Evolutionary conservation across 2,329 filamentous ascomycete species (phyloP).

Genomic region (Ophiocordyceps sinensis): DNA sequence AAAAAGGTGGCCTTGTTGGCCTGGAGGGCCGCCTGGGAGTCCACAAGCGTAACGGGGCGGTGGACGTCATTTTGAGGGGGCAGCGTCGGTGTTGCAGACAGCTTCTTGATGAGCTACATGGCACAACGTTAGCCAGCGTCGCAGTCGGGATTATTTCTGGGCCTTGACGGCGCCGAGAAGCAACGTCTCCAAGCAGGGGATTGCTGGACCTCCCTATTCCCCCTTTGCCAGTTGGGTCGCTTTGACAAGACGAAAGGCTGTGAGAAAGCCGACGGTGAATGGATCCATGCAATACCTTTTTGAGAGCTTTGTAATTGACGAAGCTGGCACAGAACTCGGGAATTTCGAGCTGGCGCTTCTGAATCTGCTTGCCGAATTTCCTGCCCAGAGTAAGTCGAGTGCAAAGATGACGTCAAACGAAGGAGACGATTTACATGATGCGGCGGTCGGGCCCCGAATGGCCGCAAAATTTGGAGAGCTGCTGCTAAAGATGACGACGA

Average conservation of each 20-base stretch:
- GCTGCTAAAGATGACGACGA: neutral
- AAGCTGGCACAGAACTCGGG: slow-evolving; percentile 99
- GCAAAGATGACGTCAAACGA: neutral
- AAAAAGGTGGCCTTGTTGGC: slow-evolving; percentile 99
- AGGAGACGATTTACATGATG: slow-evolving; percentile 19
- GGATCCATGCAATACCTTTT: slow-evolving; percentile 55
- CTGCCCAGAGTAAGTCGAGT: slow-evolving; percentile 28
- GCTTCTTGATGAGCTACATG: slow-evolving; percentile 86
- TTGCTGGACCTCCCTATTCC: neutral
- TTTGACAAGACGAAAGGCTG: neutral
- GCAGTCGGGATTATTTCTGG: too few relatives aligned
- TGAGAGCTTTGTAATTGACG: slow-evolving; percentile 97
- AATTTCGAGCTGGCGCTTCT: slow-evolving; percentile 96
- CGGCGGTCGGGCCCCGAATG: slow-evolving; percentile 6
- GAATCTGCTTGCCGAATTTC: slow-evolving; percentile 99
- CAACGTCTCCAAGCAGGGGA: too few relatives aligned
- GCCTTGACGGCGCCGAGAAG: too few relatives aligned
- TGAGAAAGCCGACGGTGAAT: neutral
- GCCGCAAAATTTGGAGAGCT: neutral
- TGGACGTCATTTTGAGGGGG: slow-evolving; percentile 55
- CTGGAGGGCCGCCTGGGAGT: slow-evolving; percentile 81
- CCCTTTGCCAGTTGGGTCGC: neutral
- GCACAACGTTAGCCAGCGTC: neutral
- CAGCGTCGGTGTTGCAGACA: slow-evolving; percentile 80
- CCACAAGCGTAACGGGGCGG: slow-evolving; percentile 33